phyloP scores from a whole-genome alignment of 164 flowering plant genomes.

The Hamamelis virginiana region DNA sequence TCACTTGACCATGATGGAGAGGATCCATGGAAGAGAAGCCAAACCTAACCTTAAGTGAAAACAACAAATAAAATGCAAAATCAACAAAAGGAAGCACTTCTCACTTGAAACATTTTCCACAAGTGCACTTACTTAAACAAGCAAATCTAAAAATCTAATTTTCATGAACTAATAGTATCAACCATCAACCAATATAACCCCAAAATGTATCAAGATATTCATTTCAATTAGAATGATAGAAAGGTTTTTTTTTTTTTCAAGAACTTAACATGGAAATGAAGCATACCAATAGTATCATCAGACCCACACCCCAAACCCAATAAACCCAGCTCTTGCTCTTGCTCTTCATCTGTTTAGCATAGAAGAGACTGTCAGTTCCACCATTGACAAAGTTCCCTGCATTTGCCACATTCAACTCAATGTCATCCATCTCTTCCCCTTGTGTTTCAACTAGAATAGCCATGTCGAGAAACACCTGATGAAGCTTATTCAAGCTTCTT shows the following conservation, averaged over 20 bases:
- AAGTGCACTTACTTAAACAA: too few species aligned
- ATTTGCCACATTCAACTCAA: slow-evolving; percentile 57
- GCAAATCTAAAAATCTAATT: too few species aligned
- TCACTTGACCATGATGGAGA: too few species aligned
- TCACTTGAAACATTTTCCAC: too few species aligned
- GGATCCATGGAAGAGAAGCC: too few species aligned
- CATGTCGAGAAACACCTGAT: slow-evolving; percentile 86
- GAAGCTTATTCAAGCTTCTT: slow-evolving; percentile 67
- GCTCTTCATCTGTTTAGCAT: slow-evolving; percentile 67
- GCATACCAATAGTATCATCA: slow-evolving; percentile 56
- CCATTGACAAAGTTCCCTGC: slow-evolving; percentile 53
- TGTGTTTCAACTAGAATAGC: slow-evolving; percentile 74
- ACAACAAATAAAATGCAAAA: too few species aligned
- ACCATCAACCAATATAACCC: too few species aligned
- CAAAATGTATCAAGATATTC: too few species aligned
- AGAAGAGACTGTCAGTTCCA: slow-evolving; percentile 57
- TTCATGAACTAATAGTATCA: too few species aligned
- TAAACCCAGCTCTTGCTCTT: slow-evolving; percentile 36
- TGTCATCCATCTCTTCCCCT: slow-evolving; percentile 62
- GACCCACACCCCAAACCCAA: slow-evolving; percentile 46
- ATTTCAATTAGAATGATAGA: too few species aligned
- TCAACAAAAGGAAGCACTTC: too few species aligned
- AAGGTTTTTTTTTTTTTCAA: slow-evolving; percentile 13
- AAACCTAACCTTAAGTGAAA: too few species aligned
- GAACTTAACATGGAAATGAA: slow-evolving; percentile 35